Base-by-base conservation (phyloP, 1,139 yeast species). In the Yamadazyma oceani region DNA sequence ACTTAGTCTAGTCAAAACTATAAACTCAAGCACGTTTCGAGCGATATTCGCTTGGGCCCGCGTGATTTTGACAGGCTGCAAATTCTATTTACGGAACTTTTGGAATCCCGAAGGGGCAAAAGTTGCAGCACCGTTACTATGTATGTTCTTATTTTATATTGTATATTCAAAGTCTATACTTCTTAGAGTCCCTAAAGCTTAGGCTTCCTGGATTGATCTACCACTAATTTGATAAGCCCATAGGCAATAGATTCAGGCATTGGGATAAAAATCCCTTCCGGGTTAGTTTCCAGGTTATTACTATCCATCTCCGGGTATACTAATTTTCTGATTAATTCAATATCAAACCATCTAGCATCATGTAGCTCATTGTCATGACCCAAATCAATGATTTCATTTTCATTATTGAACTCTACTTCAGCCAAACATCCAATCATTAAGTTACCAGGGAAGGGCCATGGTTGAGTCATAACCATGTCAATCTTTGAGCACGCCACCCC, bases 391-490 rank as follows among this genome's bases (percentile, higher is more conserved):
- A 55, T 51, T 51, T 82, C 88, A 51, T 79, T 73, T 11, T 48
- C 58, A 0, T 82, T 85, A 47, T 81, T 72, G 52, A 78, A 80
- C 8, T 82, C 85, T 2, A 82, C 85, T 26, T 73, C 70, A 0
- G 87, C 96, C 40, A 89, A 59, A 59, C 97, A 89, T 9, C 97
- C 97, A 50, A 92, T 75, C 97, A 90, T 90, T 52, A 92, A 63
- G 56, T 85, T 89, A 0, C 88, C 88, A 1, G 97, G 97, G 62
- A 81, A 90, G 17, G 97, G 98, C 97, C 97, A 89, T 5, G 97
- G 96, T 60, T 89, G 97, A 7, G 92, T 78, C 55, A 80, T 70
- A 22, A 82, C 65, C 36, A 89, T 72, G 36, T 68, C 60, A 25
- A 89, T 83, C 31, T 70, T 65, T 26, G 75, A 68, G 36, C 85